Conservation (phyloP, 306 rosid species). For the Ceratonia siliqua region DNA sequence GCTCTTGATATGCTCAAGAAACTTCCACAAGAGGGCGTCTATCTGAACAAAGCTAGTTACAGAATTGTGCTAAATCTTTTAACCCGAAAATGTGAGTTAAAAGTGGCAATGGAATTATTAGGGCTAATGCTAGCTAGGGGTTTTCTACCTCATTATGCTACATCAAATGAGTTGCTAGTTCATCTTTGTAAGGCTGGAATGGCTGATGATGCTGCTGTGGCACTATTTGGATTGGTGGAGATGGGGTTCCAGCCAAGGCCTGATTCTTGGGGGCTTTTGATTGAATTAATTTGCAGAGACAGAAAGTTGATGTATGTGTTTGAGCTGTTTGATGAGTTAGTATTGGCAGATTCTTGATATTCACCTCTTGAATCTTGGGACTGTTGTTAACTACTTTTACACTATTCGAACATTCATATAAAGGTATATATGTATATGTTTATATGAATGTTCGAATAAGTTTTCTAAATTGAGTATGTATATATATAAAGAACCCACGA, state of each 20-base stretch:
- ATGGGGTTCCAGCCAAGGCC: slow-evolving; percentile 72
- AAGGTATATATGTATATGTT: too few species aligned
- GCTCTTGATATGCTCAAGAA: slow-evolving; percentile 72
- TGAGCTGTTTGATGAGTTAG: slow-evolving; percentile 73
- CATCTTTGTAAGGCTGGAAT: slow-evolving; percentile 68
- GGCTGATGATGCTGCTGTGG: slow-evolving; percentile 62
- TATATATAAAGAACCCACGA: too few species aligned
- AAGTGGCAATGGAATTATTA: slow-evolving; percentile 59
- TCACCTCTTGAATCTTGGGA: too few species aligned
- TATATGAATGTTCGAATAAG: too few species aligned
- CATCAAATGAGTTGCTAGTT: slow-evolving; percentile 75
- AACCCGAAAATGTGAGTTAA: slow-evolving; percentile 57
- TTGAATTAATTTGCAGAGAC: slow-evolving; percentile 67
- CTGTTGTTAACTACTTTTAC: too few species aligned
- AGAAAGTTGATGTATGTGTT: slow-evolving; percentile 59
- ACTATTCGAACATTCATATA: too few species aligned
- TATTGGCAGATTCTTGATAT: slow-evolving; percentile 32
- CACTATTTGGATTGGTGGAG: slow-evolving; percentile 60
- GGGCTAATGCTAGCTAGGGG: slow-evolving; percentile 73
- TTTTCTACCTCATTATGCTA: slow-evolving; percentile 75
- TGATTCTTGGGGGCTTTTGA: slow-evolving; percentile 68
- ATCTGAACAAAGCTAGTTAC: slow-evolving; percentile 78
- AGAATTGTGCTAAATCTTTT: slow-evolving; percentile 77
- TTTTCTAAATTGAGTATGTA: too few species aligned
- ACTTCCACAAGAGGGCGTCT: slow-evolving; percentile 76